phyloP scores from a whole-genome alignment of 495 filamentous ascomycete genomes.

The Talaromyces liani region DNA sequence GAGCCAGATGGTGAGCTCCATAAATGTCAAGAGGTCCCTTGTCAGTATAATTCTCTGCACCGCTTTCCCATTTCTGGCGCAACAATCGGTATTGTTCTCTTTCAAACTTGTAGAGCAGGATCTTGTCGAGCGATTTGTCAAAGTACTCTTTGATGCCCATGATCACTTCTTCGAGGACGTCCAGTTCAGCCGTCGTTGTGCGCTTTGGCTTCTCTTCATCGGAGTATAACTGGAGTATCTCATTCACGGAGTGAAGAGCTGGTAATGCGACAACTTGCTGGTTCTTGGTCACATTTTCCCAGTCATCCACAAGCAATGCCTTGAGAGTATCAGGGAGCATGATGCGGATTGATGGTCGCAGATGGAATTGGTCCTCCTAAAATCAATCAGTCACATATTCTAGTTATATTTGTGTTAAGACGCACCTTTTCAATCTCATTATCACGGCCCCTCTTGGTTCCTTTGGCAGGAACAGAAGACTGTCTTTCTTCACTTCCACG shows the following conservation, averaged over 20 bases:
- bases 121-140: conserved; percentile 73
- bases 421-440: conserved; percentile 82
- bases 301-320: conserved; percentile 89
- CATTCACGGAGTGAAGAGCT: conserved; percentile 60
- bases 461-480: conserved; percentile 55
- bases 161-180: conserved; percentile 84
- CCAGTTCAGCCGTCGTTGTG: conserved; percentile 54
- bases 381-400: not conserved
- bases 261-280: conserved; percentile 79
- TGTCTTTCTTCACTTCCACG: conserved; percentile 83
- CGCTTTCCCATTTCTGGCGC: conserved; percentile 51
- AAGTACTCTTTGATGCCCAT: conserved; percentile 86
- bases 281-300: conserved; percentile 97
- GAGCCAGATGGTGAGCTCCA: conserved; percentile 82
- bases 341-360: conserved; percentile 73
- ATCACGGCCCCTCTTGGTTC: conserved; percentile 66
- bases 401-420: conserved; percentile 12
- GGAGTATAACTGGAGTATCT: conserved; percentile 74
- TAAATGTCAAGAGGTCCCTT: conserved; percentile 74
- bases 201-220: conserved; percentile 62
- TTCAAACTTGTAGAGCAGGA: conserved; percentile 89
- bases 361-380: conserved; percentile 80
- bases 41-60: conserved; percentile 48
- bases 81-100: conserved; percentile 74
- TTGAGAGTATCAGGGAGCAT: conserved; percentile 78